Percentiles rank a stretch among this genome's conserved stretches.
phyloP scores from a whole-genome alignment of 805 yeast species.

The Wickerhamia fluorescens region DNA sequence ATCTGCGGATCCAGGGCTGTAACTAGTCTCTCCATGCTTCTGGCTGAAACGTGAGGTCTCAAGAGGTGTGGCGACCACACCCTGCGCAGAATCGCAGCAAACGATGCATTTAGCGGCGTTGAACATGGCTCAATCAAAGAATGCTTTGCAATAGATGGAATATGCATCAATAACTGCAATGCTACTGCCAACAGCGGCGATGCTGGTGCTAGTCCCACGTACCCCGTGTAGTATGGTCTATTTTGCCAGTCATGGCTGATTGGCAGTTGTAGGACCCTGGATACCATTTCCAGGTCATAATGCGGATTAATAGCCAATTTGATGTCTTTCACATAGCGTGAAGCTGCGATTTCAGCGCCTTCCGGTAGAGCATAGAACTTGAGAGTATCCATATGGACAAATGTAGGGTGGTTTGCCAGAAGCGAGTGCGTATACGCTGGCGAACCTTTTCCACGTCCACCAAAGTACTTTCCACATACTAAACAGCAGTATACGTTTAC shows the following conservation, averaged over 20 bases:
- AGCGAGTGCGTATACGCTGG: conserved; percentile 66
- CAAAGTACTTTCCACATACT: conserved; percentile 65
- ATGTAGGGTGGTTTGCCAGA: conserved; percentile 56
- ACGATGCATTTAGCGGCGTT: conserved; percentile 27
- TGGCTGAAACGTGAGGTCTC: conserved; percentile 59
- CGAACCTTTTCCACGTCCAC: conserved; percentile 58
- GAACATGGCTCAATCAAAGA: conserved; percentile 12
- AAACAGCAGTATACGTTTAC: conserved; percentile 66
- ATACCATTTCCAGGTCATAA: conserved; percentile 30
- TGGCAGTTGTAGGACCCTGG: conserved; percentile 39
- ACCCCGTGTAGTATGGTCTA: conserved; percentile 51
- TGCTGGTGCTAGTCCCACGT: conserved; percentile 54
- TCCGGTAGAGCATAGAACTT: conserved; percentile 61
- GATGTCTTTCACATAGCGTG: background rate
- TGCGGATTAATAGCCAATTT: conserved; percentile 16
- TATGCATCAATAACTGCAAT: conserved; percentile 50
- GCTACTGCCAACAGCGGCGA: conserved; percentile 47
- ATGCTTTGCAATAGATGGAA: conserved; percentile 37
- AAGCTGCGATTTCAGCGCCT: conserved; percentile 4
- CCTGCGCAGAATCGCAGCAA: conserved; percentile 46
- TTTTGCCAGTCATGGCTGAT: conserved; percentile 37
- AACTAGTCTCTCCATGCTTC: conserved; percentile 51
- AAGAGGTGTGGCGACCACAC: conserved; percentile 59
- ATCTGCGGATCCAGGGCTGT: conserved; percentile 42
- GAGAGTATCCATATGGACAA: conserved; percentile 44